These are phyloP conservation scores for Moesziomyces sp. DNA, from an alignment of 1,284 basidiomycete species.

Conservation along the genomic window DNA sequence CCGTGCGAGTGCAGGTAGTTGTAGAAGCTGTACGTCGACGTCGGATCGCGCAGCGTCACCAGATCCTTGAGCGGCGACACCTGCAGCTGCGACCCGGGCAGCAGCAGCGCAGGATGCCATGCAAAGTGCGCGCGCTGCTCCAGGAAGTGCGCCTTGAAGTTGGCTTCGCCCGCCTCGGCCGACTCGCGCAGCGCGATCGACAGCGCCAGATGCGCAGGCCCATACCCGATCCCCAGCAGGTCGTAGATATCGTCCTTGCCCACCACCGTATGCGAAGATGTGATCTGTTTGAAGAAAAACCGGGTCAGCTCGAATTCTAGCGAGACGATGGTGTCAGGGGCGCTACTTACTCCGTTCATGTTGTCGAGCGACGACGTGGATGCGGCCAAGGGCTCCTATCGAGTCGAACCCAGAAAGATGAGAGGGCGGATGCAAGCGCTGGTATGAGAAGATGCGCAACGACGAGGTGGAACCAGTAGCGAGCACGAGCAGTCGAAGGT, in stretches of 20 bases:
- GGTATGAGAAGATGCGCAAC: not conserved
- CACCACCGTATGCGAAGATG: constrained; percentile 24
- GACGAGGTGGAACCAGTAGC: not conserved
- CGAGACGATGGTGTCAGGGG: not conserved
- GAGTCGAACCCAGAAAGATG: not conserved
- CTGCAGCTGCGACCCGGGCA: constrained; percentile 66
- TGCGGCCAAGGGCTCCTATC: constrained; percentile 20
- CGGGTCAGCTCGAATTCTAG: not conserved
- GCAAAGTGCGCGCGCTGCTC: constrained; percentile 63
- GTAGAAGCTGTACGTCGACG: constrained; percentile 63
- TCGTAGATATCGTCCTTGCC: constrained; percentile 53
- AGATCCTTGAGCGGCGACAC: constrained; percentile 67
- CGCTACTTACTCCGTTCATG: constrained; percentile 35
- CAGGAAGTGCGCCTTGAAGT: constrained; percentile 58
- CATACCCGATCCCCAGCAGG: constrained; percentile 63
- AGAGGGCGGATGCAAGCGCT: not conserved
- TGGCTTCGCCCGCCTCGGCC: constrained; percentile 41
- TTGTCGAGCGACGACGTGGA: constrained; percentile 34
- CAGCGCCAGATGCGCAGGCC: constrained; percentile 64
- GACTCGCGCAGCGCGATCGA: constrained; percentile 63
- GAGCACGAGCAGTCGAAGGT: not conserved
- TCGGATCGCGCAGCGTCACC: constrained; percentile 65
- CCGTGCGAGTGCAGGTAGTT: constrained; percentile 65
- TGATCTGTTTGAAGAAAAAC: constrained; percentile 6
- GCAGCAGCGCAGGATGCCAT: constrained; percentile 64